These are phyloP conservation scores for Neurospora africana DNA, from an alignment of 495 filamentous ascomycete species.

Conservation along the genomic window DNA sequence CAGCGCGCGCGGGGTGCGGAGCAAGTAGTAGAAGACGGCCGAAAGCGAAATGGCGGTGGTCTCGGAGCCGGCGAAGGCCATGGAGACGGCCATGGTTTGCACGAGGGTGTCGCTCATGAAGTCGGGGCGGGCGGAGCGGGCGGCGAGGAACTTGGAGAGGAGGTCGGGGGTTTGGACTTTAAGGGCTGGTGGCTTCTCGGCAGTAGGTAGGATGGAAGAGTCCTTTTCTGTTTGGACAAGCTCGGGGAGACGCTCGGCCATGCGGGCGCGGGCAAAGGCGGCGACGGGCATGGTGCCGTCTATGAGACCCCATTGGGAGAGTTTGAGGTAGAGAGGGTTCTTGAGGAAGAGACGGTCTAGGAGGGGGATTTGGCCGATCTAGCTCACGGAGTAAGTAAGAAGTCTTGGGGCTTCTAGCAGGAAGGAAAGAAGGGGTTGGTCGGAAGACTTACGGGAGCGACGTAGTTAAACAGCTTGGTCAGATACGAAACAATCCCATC, in stretches of 20 bases:
- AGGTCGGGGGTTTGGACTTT: slow-evolving; percentile 47
- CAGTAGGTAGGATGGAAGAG: slow-evolving; percentile 25
- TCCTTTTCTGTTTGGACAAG: slow-evolving; percentile 15
- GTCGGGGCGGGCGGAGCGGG: slow-evolving; percentile 46
- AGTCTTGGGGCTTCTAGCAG: neutral
- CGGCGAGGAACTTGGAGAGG: slow-evolving; percentile 49
- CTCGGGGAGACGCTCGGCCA: slow-evolving; percentile 41
- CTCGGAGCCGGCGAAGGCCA: slow-evolving; percentile 55
- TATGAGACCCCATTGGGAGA: slow-evolving; percentile 37
- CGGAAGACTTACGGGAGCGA: slow-evolving; percentile 41
- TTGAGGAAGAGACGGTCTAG: slow-evolving; percentile 52
- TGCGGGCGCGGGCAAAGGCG: slow-evolving; percentile 45
- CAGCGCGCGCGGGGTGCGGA: slow-evolving; percentile 41
- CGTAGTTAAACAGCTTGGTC: slow-evolving; percentile 43
- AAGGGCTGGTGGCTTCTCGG: slow-evolving; percentile 25
- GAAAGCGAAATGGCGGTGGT: slow-evolving; percentile 54
- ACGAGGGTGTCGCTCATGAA: slow-evolving; percentile 58
- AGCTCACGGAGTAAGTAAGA: slow-evolving; percentile 16
- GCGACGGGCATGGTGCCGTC: slow-evolving; percentile 53
- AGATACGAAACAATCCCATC: slow-evolving; percentile 50
- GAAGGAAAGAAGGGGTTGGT: neutral
- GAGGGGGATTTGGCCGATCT: slow-evolving; percentile 53
- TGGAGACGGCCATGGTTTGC: slow-evolving; percentile 53
- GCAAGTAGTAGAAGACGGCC: slow-evolving; percentile 55
- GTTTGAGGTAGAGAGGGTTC: slow-evolving; percentile 45